Evolutionary conservation across 495 filamentous ascomycete species (phyloP).

Genomic region (Apodospora peruviana): DNA sequence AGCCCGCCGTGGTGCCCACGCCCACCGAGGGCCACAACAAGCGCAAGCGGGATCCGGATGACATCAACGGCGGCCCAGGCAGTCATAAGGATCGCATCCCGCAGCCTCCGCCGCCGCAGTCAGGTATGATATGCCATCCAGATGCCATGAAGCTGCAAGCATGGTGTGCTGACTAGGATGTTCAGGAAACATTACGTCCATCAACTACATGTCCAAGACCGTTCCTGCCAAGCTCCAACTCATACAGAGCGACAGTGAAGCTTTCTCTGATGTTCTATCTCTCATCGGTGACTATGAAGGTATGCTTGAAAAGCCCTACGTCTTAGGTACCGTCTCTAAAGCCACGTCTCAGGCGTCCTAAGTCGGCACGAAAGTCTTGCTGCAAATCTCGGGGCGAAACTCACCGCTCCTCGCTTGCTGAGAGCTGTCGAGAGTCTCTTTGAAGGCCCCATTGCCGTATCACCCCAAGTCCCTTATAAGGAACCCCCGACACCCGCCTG

Average conservation of each 20-base stretch:
- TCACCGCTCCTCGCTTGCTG: slow-evolving; percentile 73
- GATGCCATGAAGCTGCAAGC: no score
- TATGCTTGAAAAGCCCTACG: slow-evolving; percentile 12
- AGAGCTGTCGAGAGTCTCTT: slow-evolving; percentile 83
- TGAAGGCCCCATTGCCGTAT: slow-evolving; percentile 68
- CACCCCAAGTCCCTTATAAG: slow-evolving; percentile 31
- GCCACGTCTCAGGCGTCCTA: slow-evolving; percentile 66
- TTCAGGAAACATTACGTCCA: slow-evolving; percentile 52
- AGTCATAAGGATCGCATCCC: slow-evolving; percentile 35
- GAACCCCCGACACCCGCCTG: slow-evolving; percentile 45
- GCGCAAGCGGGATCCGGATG: slow-evolving; percentile 37
- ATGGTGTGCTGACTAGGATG: neutral
- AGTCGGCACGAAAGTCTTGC: slow-evolving; percentile 82
- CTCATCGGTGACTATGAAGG: slow-evolving; percentile 73
- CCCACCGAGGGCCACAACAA: slow-evolving; percentile 30
- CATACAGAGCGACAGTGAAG: slow-evolving; percentile 39
- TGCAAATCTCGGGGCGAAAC: slow-evolving; percentile 76
- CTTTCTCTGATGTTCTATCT: slow-evolving; percentile 46
- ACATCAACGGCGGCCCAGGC: slow-evolving; percentile 26
- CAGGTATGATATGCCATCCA: slow-evolving; percentile 28
- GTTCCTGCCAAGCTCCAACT: slow-evolving; percentile 33
- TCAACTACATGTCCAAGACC: slow-evolving; percentile 67
- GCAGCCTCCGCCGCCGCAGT: slow-evolving; percentile 38
- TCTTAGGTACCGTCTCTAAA: neutral
- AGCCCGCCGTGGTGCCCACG: neutral